Conservation (phyloP, 2,329 filamentous ascomycete species). For the Thielaviopsis euricoi region DNA sequence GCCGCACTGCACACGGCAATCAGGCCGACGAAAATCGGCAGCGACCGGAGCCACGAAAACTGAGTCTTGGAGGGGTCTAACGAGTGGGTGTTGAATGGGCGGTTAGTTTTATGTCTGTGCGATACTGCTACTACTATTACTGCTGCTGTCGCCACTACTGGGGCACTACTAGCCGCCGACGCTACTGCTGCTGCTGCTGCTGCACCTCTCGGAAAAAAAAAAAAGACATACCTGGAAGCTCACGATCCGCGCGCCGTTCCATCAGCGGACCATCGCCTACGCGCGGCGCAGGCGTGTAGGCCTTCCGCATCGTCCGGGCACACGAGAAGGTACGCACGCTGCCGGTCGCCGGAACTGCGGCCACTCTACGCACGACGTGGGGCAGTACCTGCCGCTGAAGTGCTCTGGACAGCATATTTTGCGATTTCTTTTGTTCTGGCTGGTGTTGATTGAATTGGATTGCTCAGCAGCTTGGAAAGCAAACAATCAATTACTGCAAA, state of each 20-base stretch:
- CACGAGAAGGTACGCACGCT: neutral
- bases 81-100: neutral
- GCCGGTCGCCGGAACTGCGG: neutral
- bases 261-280: conserved; percentile 46
- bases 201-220: neutral
- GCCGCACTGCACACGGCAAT: conserved; percentile 58
- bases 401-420: conserved; percentile 9
- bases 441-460: neutral
- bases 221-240: conserved; percentile 39
- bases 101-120: conserved; percentile 8
- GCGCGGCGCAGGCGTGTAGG: conserved; percentile 37
- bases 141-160: neutral
- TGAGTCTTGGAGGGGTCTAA: conserved; percentile 26
- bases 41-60: conserved; percentile 51
- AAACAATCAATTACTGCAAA: neutral
- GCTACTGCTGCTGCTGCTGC: too few species aligned
- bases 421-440: neutral
- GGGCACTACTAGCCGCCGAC: too few species aligned
- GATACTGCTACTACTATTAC: neutral
- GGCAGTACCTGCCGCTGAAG: conserved; percentile 5
- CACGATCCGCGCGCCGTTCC: conserved; percentile 47
- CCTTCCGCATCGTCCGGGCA: conserved; percentile 24
- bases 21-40: conserved; percentile 65
- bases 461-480: too few species aligned
- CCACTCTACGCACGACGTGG: neutral